These are phyloP conservation scores for Corynascus novoguineensis DNA, from an alignment of 495 filamentous ascomycete species.

Conservation along the genomic window DNA sequence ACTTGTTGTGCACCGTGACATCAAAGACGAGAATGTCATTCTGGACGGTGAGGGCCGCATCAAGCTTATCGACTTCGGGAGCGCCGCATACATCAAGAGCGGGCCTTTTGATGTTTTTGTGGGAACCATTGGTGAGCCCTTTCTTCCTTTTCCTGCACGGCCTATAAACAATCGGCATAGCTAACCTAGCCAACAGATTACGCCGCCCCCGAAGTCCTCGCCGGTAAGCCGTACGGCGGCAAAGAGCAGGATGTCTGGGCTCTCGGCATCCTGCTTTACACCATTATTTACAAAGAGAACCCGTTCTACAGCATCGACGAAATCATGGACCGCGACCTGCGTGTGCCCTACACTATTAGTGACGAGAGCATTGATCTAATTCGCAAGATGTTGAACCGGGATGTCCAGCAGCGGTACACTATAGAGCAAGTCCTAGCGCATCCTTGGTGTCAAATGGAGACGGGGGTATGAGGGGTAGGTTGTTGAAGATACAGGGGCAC, in stretches of 20 bases:
- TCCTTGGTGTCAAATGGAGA: constrained; percentile 57
- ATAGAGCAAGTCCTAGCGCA: constrained; percentile 84
- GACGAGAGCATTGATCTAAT: constrained; percentile 88
- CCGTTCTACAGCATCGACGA: constrained; percentile 99
- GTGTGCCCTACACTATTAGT: constrained; percentile 87
- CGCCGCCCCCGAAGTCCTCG: constrained; percentile 94
- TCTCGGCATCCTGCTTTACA: constrained; percentile 95
- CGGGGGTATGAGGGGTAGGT: neutral
- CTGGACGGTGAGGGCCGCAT: constrained; percentile 93
- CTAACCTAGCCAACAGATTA: constrained; percentile 60
- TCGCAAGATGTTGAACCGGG: constrained; percentile 81
- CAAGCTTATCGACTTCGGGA: constrained; percentile 97
- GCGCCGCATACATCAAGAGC: constrained; percentile 95
- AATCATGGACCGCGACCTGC: constrained; percentile 93
- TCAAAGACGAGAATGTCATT: constrained; percentile 98
- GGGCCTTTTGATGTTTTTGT: constrained; percentile 99
- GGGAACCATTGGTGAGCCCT: constrained; percentile 82
- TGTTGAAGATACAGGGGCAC: neutral
- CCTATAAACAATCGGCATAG: neutral
- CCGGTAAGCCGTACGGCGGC: constrained; percentile 85
- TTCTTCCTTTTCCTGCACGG: neutral
- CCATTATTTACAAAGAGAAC: constrained; percentile 98
- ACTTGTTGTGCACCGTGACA: constrained; percentile 90
- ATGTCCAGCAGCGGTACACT: constrained; percentile 72
- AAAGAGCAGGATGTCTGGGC: constrained; percentile 99